phyloP scores from a whole-genome alignment of 306 rosid species.

The Mimosa bimucronata region DNA sequence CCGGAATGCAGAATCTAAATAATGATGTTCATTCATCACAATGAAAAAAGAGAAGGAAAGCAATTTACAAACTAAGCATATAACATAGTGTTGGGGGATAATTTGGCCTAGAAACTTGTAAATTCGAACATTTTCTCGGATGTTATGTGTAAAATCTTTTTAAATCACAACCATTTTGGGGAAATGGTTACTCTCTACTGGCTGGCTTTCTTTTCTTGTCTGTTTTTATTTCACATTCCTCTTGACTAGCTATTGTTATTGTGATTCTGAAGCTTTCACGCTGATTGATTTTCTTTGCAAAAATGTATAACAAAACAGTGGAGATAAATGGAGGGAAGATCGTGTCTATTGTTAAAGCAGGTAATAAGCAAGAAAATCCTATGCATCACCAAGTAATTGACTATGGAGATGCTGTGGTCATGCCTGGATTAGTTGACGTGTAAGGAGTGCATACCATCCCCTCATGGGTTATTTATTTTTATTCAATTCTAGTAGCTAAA shows the following conservation, averaged over 20 bases:
- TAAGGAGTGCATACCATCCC: conserved; percentile 46
- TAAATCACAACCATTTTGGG: conserved; percentile 4
- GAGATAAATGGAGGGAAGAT: conserved; percentile 83
- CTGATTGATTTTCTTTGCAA: conserved; percentile 18
- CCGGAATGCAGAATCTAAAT: background rate
- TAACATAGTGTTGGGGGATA: background rate
- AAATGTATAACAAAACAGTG: conserved; percentile 56
- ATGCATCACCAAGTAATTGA: conserved; percentile 54
- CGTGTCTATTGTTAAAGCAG: conserved; percentile 60
- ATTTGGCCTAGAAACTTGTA: background rate
- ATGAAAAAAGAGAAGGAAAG: background rate
- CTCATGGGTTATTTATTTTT: conserved; percentile 6
- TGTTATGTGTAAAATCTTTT: background rate
- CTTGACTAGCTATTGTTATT: conserved; percentile 29
- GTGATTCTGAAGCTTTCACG: conserved; percentile 1
- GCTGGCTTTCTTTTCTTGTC: background rate
- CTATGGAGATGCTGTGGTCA: conserved; percentile 81
- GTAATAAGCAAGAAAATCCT: conserved; percentile 48
- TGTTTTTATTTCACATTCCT: conserved; percentile 1
- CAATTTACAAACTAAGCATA: background rate
- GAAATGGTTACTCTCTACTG: conserved; percentile 26
- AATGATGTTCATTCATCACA: background rate
- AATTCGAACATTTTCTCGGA: background rate
- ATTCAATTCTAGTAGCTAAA: conserved; percentile 25
- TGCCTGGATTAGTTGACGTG: conserved; percentile 97